Conservation (phyloP, 345 rosid species). For the Moricandia moricandioides region DNA sequence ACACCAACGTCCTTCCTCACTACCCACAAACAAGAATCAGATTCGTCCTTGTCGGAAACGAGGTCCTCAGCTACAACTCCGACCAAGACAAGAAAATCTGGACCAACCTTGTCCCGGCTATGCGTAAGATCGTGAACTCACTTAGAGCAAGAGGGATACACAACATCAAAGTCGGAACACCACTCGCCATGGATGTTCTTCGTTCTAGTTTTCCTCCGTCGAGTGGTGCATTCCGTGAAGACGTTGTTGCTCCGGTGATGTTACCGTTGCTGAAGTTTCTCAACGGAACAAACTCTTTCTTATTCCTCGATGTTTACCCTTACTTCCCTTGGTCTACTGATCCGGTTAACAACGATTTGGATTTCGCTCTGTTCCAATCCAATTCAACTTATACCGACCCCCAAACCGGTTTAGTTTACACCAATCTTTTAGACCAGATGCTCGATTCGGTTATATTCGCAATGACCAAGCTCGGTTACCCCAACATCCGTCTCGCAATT, state of each 20-base stretch:
- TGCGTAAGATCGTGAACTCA: slow-evolving; percentile 51
- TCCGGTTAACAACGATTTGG: slow-evolving; percentile 41
- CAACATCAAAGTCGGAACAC: slow-evolving; percentile 69
- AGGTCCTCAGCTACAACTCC: slow-evolving; percentile 51
- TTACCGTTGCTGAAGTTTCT: slow-evolving; percentile 59
- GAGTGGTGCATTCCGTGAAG: slow-evolving; percentile 52
- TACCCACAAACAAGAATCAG: slow-evolving; percentile 32
- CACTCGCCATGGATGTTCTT: slow-evolving; percentile 68
- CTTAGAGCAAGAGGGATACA: slow-evolving; percentile 42
- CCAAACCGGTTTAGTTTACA: slow-evolving; percentile 47
- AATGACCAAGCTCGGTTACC: slow-evolving; percentile 61
- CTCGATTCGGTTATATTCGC: slow-evolving; percentile 63
- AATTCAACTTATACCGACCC: slow-evolving; percentile 54
- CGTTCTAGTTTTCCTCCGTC: slow-evolving; percentile 67
- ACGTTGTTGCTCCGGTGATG: slow-evolving; percentile 48
- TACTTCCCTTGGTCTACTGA: slow-evolving; percentile 68
- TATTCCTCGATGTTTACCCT: slow-evolving; percentile 78
- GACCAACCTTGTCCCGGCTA: slow-evolving; percentile 62
- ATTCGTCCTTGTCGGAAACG: not conserved
- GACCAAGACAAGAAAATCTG: slow-evolving; percentile 42
- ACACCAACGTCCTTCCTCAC: slow-evolving; percentile 46
- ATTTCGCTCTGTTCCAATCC: slow-evolving; percentile 51
- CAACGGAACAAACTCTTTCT: slow-evolving; percentile 59
- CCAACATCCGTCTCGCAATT: slow-evolving; percentile 44
- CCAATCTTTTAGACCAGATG: slow-evolving; percentile 79